A percentile compares a stretch with the other conserved stretches of the same genome.
These are phyloP conservation scores for Atalantia buxifolia DNA, from an alignment of 345 rosid genomes.

Conservation along the genomic window DNA sequence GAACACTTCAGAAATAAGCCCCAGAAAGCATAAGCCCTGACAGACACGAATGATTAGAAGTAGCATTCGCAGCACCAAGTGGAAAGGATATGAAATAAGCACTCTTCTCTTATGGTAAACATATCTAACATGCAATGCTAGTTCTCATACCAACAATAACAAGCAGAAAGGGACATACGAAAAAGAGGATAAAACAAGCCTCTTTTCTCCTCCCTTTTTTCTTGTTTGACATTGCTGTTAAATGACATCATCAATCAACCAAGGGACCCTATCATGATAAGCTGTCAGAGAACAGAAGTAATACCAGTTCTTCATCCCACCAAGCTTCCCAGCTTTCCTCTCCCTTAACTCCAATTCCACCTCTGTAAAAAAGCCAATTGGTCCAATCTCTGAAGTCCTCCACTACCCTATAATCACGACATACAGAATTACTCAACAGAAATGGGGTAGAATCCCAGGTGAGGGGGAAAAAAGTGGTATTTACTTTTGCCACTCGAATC, in stretches of 20 bases:
- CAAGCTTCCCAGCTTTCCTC: conserved; percentile 99
- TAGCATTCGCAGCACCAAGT: background rate
- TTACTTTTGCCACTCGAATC: conserved; percentile 99
- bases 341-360: conserved; percentile 99
- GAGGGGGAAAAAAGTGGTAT: conserved; percentile 16
- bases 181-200: background rate
- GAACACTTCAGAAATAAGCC: background rate
- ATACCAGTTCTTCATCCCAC: conserved; percentile 99
- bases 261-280: background rate
- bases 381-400: conserved; percentile 99
- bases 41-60: background rate
- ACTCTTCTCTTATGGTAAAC: background rate
- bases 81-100: background rate
- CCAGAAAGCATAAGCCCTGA: background rate
- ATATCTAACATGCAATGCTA: background rate
- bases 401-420: conserved; percentile 57
- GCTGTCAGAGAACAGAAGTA: background rate
- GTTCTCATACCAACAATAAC: background rate
- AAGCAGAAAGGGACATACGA: background rate
- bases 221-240: background rate
- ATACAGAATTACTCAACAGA: conserved; percentile 3
- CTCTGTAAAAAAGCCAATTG: conserved; percentile 98
- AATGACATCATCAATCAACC: background rate
- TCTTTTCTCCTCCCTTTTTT: background rate
- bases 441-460: background rate